Evolutionary conservation across 1,139 yeast genomes (phyloP), one percentile per base, ranked within the genome.

Genomic region (Groenewaldozyma auringiensis): DNA sequence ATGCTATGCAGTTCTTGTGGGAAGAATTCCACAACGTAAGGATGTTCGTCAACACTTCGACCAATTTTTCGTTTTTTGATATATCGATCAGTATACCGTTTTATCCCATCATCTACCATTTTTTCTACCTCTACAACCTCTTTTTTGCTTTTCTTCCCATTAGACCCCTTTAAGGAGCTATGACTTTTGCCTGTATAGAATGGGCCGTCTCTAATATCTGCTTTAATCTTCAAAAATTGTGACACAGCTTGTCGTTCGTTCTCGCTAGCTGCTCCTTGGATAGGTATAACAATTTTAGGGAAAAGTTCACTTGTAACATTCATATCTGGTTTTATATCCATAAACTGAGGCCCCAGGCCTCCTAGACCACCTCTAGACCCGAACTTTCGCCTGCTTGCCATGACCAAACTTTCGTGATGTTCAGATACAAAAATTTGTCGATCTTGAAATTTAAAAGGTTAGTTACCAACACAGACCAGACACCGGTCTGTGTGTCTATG

Each of bases 1-100:
- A 82, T 86, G 21, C 74, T 67, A 55, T 84, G 81, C 48, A 92
- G 69, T 62, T 92, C 97, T 21, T 70, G 72, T 1, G 97, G 97
- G 63, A 89, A 86, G 51, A 83, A 73, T 33, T 54, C 54, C 29
- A 60, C 49, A 42, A 50, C 50, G 61, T 82, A 87, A 1, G 96
- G 95, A 65, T 86, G 94, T 48, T 85, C 94, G 53, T 82, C 83
- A 16, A 84, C 76, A 2, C 94, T 80, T 47, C 83, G 74, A 1
- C 92, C 92, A n/a, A 81, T 75, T 57, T 77, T 81, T 47, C 85
- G 76, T 52, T 78, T 81, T 59, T 83, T 83, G 54, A 83, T 72
- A 50, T 65, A 67, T 40, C 58, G 47, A 50, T 67, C 71, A 3
- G 67, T 62, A 49, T 65, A 67, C 32, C 71, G 54, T 49, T 61